Evolutionary conservation across 2,329 filamentous ascomycete genomes (phyloP).

Genomic region (Lachnellula occidentalis): DNA sequence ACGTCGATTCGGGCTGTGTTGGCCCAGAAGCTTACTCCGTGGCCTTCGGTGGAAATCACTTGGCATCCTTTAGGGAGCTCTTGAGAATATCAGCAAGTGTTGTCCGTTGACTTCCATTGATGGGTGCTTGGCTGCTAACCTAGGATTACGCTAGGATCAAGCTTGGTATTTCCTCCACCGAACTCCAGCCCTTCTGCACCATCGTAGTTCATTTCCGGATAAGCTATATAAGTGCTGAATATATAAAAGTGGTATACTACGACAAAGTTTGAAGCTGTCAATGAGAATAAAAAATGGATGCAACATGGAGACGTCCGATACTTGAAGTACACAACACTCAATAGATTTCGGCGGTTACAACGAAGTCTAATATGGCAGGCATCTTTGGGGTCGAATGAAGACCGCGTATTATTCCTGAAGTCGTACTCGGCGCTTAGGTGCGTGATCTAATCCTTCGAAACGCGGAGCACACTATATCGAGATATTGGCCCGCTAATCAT

Average conservation of each 20-base stretch:
- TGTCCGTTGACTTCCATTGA: constrained; percentile 5
- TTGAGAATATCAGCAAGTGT: constrained; percentile 13
- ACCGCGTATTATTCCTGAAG: too few species aligned
- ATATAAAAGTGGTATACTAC: neutral
- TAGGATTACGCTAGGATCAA: constrained; percentile 25
- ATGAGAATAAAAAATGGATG: too few species aligned
- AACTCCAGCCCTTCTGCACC: constrained; percentile 20
- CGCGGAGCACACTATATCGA: too few species aligned
- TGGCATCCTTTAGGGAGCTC: constrained; percentile 31
- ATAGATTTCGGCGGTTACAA: too few species aligned
- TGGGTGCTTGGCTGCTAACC: constrained; percentile 7
- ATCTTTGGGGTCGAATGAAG: too few species aligned
- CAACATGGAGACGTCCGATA: too few species aligned
- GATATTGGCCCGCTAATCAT: too few species aligned
- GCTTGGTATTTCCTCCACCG: constrained; percentile 16
- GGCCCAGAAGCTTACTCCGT: constrained; percentile 36
- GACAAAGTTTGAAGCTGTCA: neutral
- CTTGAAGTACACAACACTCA: too few species aligned
- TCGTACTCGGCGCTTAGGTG: too few species aligned
- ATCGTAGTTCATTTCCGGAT: constrained; percentile 22
- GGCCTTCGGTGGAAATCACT: constrained; percentile 28
- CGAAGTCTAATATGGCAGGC: too few species aligned
- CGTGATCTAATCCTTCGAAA: too few species aligned
- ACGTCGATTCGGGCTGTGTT: constrained; percentile 31
- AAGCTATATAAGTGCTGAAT: neutral